Evolutionary conservation across 495 filamentous ascomycete genomes (phyloP), one percentile per base, ranked within the genome.

Genomic region (Delitschia confertaspora): DNA sequence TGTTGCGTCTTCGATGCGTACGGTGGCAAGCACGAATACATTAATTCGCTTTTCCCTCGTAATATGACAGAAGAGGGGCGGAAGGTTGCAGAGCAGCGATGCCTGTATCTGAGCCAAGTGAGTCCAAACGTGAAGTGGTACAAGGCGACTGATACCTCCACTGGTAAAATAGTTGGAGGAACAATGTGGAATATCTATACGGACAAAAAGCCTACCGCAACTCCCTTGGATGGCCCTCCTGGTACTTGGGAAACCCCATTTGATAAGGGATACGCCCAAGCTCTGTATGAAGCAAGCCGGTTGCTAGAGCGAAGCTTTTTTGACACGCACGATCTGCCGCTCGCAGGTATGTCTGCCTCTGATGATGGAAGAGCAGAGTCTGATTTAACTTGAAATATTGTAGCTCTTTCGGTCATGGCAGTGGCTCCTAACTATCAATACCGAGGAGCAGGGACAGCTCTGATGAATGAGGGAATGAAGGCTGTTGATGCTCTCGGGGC

Each of bases 181-280:
- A 16, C 38, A 8, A 41, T 41, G 38, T 41, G 20, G 38, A 41
- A 29, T 14, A 4, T 41, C 10, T 41, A 17, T 17, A 9, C 5
- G 6, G 9, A n/a, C 22, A 9, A 27, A 24, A 41, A 41, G 23
- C 38, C 38, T 6, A 27, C 13, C 13, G 40, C 33, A 14, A 22
- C 24, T 18, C 16, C 24, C 7, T n/a, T 45, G 5, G 42, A 45
- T 29, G 42, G 42, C 9, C 42, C 42, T 1, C 42, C 42, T 6
- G 42, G 42, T 7, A 21, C 42, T 8, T 45, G 42, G 42, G 31
- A 38, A 24, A 45, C 2, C 11, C 32, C 36, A 10, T 11, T 4
- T 3, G 42, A 45, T 7, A 45, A 45, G 14, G 24, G 33, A 30
- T 45, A 37, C 29, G 32, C 32, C 16, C 33, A 39, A 10, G 42